Evolutionary conservation across 2,329 filamentous ascomycete genomes (phyloP), one percentile per base, ranked within the genome.

Genomic region (Fusarium lateritium): DNA sequence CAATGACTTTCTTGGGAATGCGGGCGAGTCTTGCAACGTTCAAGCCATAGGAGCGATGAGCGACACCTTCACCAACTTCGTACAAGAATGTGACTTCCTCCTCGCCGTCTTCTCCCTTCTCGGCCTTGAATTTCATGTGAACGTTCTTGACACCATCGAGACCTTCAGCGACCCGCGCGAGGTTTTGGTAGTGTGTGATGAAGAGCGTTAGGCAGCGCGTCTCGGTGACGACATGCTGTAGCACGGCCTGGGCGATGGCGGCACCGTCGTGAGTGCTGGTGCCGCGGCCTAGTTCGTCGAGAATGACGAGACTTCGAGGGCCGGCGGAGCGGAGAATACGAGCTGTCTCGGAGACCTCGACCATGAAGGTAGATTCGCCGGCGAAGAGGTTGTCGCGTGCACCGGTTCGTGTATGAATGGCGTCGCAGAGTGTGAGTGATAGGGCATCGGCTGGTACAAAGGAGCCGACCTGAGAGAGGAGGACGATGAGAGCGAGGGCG

Each of bases 281-380:
- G 52, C 96, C 96, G 56, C 96, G 88, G 34, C 96, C 96, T 4
- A 99, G 86, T 83, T 99, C 96, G 80, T 99, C 96, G 7, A 99
- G 88, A 44, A 99, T 94, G 65, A 99, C 92, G 8, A 99, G 86
- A 44, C 89, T 93, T 45, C 93, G 89, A 1, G 92, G 89, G 0
- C 94, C 96, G 0, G 95, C 96, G 74, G 93, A 89, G 76, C 96
- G 95, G 24, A 99, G 86, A 72, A 99, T 98, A 64, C 94, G 90
- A 2, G 92, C 90, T 2, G 96, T 98, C 79, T 99, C 96, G 36
- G 91, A 94, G 3, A 99, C 88, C 78, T 99, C 96, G 56, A 99
- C 94, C 94, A 98, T 98, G 82, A 99, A 99, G 14, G 96, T 99
- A 24, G 89, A 93, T 81, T 99, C 96, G 73, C 94, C 94, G 6